Evolutionary conservation across 1,284 basidiomycete genomes (phyloP), one percentile per base, ranked within the genome.

Genomic region (Mycena sp.): DNA sequence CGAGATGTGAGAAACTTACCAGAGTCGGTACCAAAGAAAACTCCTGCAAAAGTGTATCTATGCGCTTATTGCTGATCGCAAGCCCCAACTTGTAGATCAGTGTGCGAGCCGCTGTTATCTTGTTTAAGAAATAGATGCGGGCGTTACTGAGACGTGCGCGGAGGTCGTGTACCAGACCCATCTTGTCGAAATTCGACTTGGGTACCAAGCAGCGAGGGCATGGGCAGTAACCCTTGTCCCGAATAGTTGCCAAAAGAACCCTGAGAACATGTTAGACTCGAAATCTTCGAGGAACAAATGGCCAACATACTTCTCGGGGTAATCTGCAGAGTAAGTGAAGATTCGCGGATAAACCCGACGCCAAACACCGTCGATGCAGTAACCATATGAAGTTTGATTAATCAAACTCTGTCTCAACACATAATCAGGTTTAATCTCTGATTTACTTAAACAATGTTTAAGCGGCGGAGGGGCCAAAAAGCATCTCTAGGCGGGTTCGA

Each of bases 131-230:
- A 30, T 65, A 58, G 9, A 14, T 44, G 11, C 64, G 58, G 6
- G 61, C 53, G 2, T 30, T 21, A 1, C 25, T 41, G 16, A 53
- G 16, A 14, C 69, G 67, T 5, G 57, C 54, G 7, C 23, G 21
- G 14, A 60, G 25, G 68, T 71, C 64, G 14, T 57, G 32, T 26
- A 40, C 43, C 10, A 54, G 59, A 55, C 53, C 73, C 67, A 75
- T 57, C n/a, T 63, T 38, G 26, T 49, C 23, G 26, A 70, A 67
- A 14, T 71, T 50, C 4, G 46, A 44, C 60, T 75, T 75, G 2
- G 63, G 62, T 1, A 76, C 58, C 2, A 76, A 48, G 55, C 77
- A 81, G 0, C 70, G 65, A 5, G 78, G 77, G 54, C 78, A 81
- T 1, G 76, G 76, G 46, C 72, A 77, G 2, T 56, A 7, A 0